Evolutionary conservation across 192 early-diverging fungal genomes (phyloP), one percentile per base, ranked within the genome.

Genomic region (Coemansia aciculifera): DNA sequence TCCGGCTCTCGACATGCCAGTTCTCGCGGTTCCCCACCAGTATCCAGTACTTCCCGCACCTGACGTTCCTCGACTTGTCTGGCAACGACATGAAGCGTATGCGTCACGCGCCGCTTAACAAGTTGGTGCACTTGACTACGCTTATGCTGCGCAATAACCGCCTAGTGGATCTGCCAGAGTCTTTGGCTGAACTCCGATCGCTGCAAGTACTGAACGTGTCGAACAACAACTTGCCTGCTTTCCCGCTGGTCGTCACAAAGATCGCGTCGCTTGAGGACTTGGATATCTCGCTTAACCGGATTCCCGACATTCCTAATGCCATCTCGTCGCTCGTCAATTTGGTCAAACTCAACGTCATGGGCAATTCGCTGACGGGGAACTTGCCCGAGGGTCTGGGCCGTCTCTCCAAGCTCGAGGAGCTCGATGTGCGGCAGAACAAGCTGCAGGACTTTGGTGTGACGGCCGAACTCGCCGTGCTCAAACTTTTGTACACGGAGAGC

Each of bases 271-370:
- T 93, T 15, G 83, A 78, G 13, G 85, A 90, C 34, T 82, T 97
- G 24, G 93, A 97, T 69, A 69, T 95, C 32, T 91, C 87, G 57
- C 92, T 94, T 56, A 94, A 94, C 70, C 88, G 92, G 44, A 91
- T 97, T n/a, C 77, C 86, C 4, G 72, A 62, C 10, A 79, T 97
- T 17, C 91, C 93, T 23, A 84, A 92, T 17, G 83, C 82, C 29
- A 91, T 95, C 40, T 88, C 91, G 19, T 75, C 89, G 8, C 75
- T 95, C 13, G 59, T 57, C 6, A 74, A 87, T 9, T 71, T 97
- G 27, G 67, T 77, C 29, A 73, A 76, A 24, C 77, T 97, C 12
- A 78, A 84, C 27, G 75, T 92, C 6, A 87, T 91, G 79, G 92
- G 88, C n/a, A 97, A 97, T 66, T 72, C 86, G 56, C 83, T 95